These are phyloP conservation scores for Aegle marmelos DNA, from an alignment of 345 rosid species.

Conservation along the genomic window DNA sequence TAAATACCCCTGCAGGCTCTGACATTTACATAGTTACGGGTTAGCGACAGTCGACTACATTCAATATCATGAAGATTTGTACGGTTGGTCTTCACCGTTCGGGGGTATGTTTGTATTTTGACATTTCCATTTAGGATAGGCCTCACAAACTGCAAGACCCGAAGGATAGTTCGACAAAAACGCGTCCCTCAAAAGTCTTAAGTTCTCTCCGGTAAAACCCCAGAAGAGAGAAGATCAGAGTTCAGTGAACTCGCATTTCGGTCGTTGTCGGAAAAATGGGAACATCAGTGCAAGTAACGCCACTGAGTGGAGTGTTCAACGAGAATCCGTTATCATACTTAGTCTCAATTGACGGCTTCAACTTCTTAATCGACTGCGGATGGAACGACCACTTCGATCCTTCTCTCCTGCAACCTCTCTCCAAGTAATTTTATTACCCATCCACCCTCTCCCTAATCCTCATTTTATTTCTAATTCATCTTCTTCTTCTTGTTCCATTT, in stretches of 20 bases:
- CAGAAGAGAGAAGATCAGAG: too few relatives aligned
- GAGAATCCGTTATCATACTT: constrained; percentile 88
- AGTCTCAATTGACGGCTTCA: constrained; percentile 87
- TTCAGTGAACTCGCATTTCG: neutral
- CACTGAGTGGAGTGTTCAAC: constrained; percentile 84
- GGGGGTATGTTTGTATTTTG: neutral
- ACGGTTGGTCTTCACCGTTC: neutral
- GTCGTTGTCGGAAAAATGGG: constrained; percentile 52
- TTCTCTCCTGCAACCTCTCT: constrained; percentile 84
- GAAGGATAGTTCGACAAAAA: neutral
- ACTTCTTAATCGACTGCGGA: constrained; percentile 89
- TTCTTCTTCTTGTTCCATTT: neutral
- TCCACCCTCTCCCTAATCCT: neutral
- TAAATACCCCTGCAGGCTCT: too few relatives aligned
- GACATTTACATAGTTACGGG: too few relatives aligned
- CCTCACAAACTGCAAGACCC: neutral
- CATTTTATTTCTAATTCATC: neutral
- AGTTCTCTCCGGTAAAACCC: neutral
- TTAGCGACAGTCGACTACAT: too few relatives aligned
- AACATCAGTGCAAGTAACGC: constrained; percentile 86
- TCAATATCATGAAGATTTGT: too few relatives aligned
- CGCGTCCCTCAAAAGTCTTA: too few relatives aligned
- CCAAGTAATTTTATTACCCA: constrained; percentile 42
- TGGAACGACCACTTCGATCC: constrained; percentile 96
- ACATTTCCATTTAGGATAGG: neutral